phyloP scores from a whole-genome alignment of 257 asterid species.

The Euphrasia confusa region DNA sequence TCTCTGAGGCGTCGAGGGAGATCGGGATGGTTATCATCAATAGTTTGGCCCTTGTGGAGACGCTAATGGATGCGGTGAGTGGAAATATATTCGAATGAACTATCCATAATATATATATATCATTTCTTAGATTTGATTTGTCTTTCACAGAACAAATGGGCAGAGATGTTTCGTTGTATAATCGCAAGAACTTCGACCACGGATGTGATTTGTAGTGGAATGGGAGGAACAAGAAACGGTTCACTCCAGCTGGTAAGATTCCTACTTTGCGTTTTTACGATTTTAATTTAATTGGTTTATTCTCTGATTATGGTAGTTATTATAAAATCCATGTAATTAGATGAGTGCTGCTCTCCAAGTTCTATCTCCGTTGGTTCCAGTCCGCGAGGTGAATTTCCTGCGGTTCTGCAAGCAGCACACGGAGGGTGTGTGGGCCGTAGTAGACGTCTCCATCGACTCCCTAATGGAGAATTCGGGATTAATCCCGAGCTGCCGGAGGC shows the following conservation, averaged over 20 bases:
- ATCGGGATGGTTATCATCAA: constrained; percentile 43
- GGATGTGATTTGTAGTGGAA: constrained; percentile 58
- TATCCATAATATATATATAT: neutral
- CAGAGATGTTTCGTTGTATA: constrained; percentile 67
- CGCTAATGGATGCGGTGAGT: constrained; percentile 60
- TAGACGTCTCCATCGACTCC: constrained; percentile 74
- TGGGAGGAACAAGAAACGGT: constrained; percentile 74
- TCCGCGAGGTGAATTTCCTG: constrained; percentile 72
- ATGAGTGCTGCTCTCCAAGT: constrained; percentile 94
- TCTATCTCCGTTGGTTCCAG: constrained; percentile 87
- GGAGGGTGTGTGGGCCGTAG: constrained; percentile 94
- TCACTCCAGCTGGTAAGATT: constrained; percentile 68
- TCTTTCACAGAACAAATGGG: constrained; percentile 45
- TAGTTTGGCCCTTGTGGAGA: constrained; percentile 44
- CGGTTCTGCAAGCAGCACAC: constrained; percentile 96
- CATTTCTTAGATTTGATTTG: neutral
- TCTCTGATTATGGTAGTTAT: neutral
- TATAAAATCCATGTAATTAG: constrained; percentile 23
- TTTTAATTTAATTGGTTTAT: neutral
- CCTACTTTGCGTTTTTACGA: neutral
- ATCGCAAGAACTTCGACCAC: constrained; percentile 50
- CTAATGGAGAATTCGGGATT: constrained; percentile 47
- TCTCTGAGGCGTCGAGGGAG: constrained; percentile 50
- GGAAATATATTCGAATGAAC: neutral
- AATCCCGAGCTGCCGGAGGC: constrained; percentile 57